Conservation (phyloP, 768 basidiomycete species). For the Lactifluus volemus region DNA sequence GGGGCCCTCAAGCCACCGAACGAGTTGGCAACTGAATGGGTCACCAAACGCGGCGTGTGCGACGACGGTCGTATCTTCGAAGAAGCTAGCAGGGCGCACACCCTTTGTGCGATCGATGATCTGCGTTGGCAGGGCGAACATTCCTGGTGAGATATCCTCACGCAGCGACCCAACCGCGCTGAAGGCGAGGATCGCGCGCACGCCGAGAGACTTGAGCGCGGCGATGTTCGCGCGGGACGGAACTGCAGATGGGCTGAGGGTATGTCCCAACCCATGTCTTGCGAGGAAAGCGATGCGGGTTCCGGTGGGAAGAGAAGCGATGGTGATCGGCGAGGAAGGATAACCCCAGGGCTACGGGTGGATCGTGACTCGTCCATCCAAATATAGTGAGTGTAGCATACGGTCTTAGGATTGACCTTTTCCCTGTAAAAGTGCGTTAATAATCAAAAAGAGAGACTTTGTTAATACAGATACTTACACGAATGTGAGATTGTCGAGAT, state of each 20-base stretch:
- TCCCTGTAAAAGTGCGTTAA: constrained; percentile 36
- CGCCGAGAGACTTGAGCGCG: constrained; percentile 87
- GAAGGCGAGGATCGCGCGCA: constrained; percentile 85
- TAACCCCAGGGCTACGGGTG: constrained; percentile 77
- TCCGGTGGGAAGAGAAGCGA: constrained; percentile 79
- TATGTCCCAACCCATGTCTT: constrained; percentile 80
- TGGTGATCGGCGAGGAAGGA: constrained; percentile 88
- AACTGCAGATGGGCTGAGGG: constrained; percentile 68
- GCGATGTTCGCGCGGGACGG: constrained; percentile 91
- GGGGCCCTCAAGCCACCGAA: constrained; percentile 53
- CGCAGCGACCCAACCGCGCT: constrained; percentile 91
- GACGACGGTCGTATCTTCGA: constrained; percentile 72
- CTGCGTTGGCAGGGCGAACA: constrained; percentile 81
- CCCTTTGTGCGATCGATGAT: constrained; percentile 98
- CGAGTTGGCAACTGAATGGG: constrained; percentile 64
- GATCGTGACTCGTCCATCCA: neutral
- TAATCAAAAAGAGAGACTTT: too few species aligned
- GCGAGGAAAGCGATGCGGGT: constrained; percentile 81
- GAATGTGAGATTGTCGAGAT: constrained; percentile 83
- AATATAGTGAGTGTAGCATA: constrained; percentile 28
- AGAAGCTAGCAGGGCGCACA: constrained; percentile 80
- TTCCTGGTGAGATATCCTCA: constrained; percentile 87
- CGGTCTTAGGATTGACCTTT: constrained; percentile 74
- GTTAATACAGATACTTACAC: constrained; percentile 46
- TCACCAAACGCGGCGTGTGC: constrained; percentile 94